Base-by-base conservation (phyloP, 2,329 filamentous ascomycete genomes). In the Pleurostoma richardsiae region DNA sequence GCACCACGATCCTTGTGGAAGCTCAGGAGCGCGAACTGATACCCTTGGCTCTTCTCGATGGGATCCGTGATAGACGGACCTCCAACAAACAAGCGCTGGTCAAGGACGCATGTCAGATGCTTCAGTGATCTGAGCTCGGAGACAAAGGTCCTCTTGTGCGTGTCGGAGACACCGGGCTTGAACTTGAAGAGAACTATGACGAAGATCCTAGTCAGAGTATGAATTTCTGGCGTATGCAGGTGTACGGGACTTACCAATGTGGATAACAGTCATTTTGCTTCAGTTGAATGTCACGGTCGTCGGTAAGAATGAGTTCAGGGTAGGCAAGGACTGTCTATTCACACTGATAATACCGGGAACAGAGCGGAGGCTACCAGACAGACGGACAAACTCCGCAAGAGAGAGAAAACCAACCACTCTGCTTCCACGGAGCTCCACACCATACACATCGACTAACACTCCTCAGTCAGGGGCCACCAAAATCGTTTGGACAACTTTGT, bases 21-120 rank as follows among this genome's bases (percentile, higher is more conserved):
- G 62, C 76, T 79, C 36, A 80, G 45, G 0, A 80, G 59, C 0
- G 73, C 70, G 47, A 70, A 71, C 8, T 80, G 65, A 42, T 70
- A 79, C 0, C 76, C 76, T 49, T 80, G 76, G 57, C 74, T 79
- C 19, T 70, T 63, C 31, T 73, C 72, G 6, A 73, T 69, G 0
- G 76, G 76, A 27, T 72, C 64, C 0, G 76, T 80, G 4, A 80
- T 65, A 0, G 74, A 77, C 0, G 75, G 75, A 0, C 76, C 73
- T 0, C 77, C 77, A 4, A 79, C 76, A 0, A 75, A 56, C 1
- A 80, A 66, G 2, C 68, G 66, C n/a, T 69, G 63, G 10, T 70
- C 56, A 42, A 75, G 68, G 27, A 80, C 75, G 39, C 69, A 76
- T 0, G 73, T 50, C 3, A 80, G 60, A 3, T 56, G 46, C 40